Base-by-base conservation (phyloP, 257 asterid species). In the Solanum sitiens region DNA sequence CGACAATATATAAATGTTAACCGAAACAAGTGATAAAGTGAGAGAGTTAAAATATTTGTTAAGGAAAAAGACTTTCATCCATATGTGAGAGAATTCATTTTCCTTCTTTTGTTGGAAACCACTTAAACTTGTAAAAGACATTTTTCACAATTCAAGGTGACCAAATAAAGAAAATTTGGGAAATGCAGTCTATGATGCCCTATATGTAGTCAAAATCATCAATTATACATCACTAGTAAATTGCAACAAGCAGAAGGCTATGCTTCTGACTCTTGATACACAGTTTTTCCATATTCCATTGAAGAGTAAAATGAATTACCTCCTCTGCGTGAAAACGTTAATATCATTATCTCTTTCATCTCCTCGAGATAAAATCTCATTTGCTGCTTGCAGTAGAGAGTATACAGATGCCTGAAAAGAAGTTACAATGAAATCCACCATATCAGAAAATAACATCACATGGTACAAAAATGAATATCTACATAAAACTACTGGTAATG, bases 271-370 rank as follows among this genome's bases (percentile, higher is more conserved):
- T 77, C 84, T 27, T 44, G 84, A 65, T 45, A 27, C 25, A 79
- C 65, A 45, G 84, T 25, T 79, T 45, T 45, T 79, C 18, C 65
- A 35, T 25, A 79, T 79, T 25, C 39, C 84, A 79, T 79, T 27
- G 18, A 80, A 80, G 68, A 47, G 63, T 47, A 47, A 32, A 80
- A 80, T 80, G 44, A 86, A 45, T 44, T 90, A 97, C 99, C 99
- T 95, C 91, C 96, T 93, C 88, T 96, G 96, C 47, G 95, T 96
- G 91, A 95, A 97, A 84, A 94, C 90, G 83, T 94, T 94, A 88
- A 93, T 93, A 92, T 97, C 98, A 87, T 92, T 92, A 88, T 95
- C 98, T 92, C 99, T 95, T 87, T 97, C 95, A 88, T 97, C 98
- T 85, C 99, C 99, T 90, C 98, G 94, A 88, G 98, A 95, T 88